Percentiles rank a stretch among this genome's conserved stretches.
These are phyloP conservation scores for Larix sibirica DNA, from an alignment of 83 land plant genomes.

Conservation along the genomic window DNA sequence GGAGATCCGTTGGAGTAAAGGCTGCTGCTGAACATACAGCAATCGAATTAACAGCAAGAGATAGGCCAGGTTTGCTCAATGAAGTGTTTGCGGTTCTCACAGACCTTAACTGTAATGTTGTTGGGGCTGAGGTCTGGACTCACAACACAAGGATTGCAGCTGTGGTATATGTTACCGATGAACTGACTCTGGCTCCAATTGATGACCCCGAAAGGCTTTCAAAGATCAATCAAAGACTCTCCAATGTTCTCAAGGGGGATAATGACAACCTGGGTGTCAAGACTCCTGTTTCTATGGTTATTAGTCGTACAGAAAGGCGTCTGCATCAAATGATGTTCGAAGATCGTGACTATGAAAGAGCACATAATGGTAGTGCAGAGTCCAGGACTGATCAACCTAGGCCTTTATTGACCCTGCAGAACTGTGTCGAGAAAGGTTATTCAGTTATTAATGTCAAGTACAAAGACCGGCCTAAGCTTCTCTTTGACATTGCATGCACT, in stretches of 20 bases:
- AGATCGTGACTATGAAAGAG: constrained; percentile 44
- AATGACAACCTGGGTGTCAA: constrained; percentile 6
- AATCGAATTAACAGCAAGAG: constrained; percentile 33
- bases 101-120: constrained; percentile 30
- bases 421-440: constrained; percentile 46
- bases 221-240: constrained; percentile 15
- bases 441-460: constrained; percentile 43
- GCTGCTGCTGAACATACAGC: constrained; percentile 24
- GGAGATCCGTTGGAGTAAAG: constrained; percentile 18
- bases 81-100: constrained; percentile 31
- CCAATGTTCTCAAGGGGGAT: constrained; percentile 21
- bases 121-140: constrained; percentile 37
- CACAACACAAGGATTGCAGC: constrained; percentile 33
- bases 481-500: constrained; percentile 50
- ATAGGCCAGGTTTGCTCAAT: constrained; percentile 27
- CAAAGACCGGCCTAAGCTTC: constrained; percentile 41
- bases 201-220: constrained; percentile 20
- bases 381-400: constrained; percentile 15
- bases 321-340: constrained; percentile 44
- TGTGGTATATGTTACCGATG: constrained; percentile 29
- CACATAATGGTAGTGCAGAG: background rate
- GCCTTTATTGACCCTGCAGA: constrained; percentile 32
- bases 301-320: constrained; percentile 32
- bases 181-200: constrained; percentile 19
- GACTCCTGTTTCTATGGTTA: constrained; percentile 19